A percentile compares a stretch with the other conserved stretches of the same genome.
Evolutionary conservation across 768 basidiomycete genomes (phyloP).

Genomic region (Trametes cinnabarina): DNA sequence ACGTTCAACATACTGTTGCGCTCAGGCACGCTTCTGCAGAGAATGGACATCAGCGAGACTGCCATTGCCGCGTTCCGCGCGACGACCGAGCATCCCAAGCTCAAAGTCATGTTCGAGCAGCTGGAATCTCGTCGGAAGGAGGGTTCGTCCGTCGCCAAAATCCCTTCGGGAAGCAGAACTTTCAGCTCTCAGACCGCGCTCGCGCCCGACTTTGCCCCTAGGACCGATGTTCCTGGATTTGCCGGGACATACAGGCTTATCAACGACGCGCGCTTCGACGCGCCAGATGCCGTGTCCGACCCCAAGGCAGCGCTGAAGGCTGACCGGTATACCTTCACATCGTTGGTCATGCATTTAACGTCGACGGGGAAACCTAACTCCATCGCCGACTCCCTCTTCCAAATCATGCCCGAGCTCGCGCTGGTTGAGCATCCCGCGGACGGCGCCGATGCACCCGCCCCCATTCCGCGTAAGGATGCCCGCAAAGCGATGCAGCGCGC

Average conservation of each 20-base stretch:
- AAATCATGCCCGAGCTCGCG: slow-evolving; percentile 53
- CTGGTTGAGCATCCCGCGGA: slow-evolving; percentile 38
- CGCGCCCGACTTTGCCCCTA: background rate
- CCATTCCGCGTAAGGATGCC: slow-evolving; percentile 8
- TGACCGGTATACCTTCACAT: slow-evolving; percentile 49
- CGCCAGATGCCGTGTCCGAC: slow-evolving; percentile 13
- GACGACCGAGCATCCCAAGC: background rate
- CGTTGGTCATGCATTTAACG: slow-evolving; percentile 51
- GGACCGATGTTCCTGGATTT: background rate
- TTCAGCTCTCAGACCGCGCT: too few relatives aligned
- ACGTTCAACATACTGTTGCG: slow-evolving; percentile 62
- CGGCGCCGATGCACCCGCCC: background rate
- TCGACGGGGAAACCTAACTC: slow-evolving; percentile 45
- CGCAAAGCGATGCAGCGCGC: slow-evolving; percentile 40
- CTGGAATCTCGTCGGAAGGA: background rate
- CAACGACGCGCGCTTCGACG: slow-evolving; percentile 9
- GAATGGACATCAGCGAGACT: slow-evolving; percentile 35
- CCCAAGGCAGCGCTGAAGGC: slow-evolving; percentile 19
- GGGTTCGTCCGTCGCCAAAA: too few relatives aligned
- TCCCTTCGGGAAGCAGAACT: too few relatives aligned
- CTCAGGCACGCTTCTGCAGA: slow-evolving; percentile 49
- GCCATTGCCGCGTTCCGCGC: slow-evolving; percentile 30
- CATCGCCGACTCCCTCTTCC: slow-evolving; percentile 49
- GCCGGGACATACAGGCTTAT: slow-evolving; percentile 5
- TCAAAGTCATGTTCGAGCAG: background rate